These are phyloP conservation scores for Botrytis tulipae DNA, from an alignment of 2,329 filamentous ascomycete species.

Conservation along the genomic window DNA sequence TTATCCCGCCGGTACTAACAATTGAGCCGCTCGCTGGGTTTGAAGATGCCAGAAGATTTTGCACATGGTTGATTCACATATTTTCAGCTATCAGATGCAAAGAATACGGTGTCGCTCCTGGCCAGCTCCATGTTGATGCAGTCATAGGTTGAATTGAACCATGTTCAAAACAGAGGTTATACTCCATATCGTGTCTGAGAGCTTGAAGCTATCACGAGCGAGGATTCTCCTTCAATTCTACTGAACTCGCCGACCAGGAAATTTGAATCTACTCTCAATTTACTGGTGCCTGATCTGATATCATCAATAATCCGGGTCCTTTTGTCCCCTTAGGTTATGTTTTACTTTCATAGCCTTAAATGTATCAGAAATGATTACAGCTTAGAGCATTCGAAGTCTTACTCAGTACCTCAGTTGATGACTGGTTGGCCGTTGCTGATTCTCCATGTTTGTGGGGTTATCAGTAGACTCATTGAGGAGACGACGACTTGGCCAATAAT, in stretches of 20 bases:
- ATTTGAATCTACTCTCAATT: neutral
- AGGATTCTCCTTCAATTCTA: neutral
- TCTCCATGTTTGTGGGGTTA: neutral
- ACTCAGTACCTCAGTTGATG: neutral
- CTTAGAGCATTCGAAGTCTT: neutral
- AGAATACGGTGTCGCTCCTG: neutral
- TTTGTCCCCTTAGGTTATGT: neutral
- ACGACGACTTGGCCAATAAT: neutral
- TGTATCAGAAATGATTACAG: neutral
- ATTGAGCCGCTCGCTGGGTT: neutral
- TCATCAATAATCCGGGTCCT: neutral
- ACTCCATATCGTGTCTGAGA: neutral
- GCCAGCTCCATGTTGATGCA: neutral
- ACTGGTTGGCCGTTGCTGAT: neutral
- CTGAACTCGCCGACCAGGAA: neutral
- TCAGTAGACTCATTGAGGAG: neutral
- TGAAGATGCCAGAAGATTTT: neutral
- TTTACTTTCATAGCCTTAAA: neutral
- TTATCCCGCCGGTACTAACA: neutral
- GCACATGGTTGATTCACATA: no score
- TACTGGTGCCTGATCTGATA: constrained; percentile 14
- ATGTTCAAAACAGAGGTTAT: neutral
- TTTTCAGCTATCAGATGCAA: neutral
- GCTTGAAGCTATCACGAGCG: neutral
- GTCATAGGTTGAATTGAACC: neutral